phyloP scores from a whole-genome alignment of 2,329 filamentous ascomycete species.

The Chalara sp. region DNA sequence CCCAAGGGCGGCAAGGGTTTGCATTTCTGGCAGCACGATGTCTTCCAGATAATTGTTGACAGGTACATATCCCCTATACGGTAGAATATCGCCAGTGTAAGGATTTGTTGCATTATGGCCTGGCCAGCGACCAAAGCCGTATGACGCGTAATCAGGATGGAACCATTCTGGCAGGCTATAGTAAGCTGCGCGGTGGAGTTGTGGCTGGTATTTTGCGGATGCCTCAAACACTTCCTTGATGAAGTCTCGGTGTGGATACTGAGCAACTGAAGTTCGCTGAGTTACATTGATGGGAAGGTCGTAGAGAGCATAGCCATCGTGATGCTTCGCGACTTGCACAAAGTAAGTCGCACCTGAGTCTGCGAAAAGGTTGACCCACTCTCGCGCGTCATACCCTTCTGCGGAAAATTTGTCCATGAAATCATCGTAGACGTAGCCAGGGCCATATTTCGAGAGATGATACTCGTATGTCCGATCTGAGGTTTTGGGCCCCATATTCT shows the following conservation, averaged over 20 bases:
- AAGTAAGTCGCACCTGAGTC: constrained; percentile 42
- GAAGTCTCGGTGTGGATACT: constrained; percentile 29
- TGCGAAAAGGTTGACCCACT: constrained; percentile 45
- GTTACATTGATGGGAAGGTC: constrained; percentile 27
- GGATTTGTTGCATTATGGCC: constrained; percentile 20
- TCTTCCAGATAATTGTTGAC: constrained; percentile 34
- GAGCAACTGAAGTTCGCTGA: constrained; percentile 2
- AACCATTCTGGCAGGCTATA: constrained; percentile 29
- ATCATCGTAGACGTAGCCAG: constrained; percentile 46
- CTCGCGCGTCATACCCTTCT: constrained; percentile 39
- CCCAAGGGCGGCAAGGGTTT: constrained; percentile 33
- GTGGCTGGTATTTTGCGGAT: constrained; percentile 6
- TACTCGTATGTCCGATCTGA: constrained; percentile 28
- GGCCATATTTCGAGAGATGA: constrained; percentile 42
- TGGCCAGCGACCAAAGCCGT: background rate
- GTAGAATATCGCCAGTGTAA: constrained; percentile 32
- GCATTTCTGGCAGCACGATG: constrained; percentile 38
- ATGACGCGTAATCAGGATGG: constrained; percentile 14
- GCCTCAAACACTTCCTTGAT: constrained; percentile 9
- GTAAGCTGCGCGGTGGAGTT: constrained; percentile 7
- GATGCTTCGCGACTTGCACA: constrained; percentile 38
- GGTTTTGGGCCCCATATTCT: constrained; percentile 7
- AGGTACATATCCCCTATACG: constrained; percentile 34
- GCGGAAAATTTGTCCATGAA: constrained; percentile 46
- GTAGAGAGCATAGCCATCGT: constrained; percentile 39